Evolutionary conservation across 192 early-diverging fungal species (phyloP).

Genomic region (Rhizophagus clarus): DNA sequence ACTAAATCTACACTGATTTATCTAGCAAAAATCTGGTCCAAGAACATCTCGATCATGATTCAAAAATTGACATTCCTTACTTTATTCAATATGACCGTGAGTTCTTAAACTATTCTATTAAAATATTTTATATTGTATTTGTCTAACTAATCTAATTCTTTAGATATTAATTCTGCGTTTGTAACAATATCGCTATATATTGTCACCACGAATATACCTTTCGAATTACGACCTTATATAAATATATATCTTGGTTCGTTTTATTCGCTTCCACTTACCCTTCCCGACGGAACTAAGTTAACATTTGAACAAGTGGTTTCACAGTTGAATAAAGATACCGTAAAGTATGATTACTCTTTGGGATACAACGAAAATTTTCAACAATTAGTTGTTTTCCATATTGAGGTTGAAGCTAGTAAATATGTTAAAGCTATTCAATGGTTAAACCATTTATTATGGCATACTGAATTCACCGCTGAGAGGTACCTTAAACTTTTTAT

Average conservation of each 20-base stretch:
- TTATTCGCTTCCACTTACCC: constrained; percentile 53
- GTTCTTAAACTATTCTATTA: constrained; percentile 8
- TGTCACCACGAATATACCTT: constrained; percentile 46
- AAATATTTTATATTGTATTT: background rate
- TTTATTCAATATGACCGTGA: constrained; percentile 62
- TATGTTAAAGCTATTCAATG: constrained; percentile 55
- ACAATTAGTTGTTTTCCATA: constrained; percentile 35
- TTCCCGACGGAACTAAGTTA: constrained; percentile 36
- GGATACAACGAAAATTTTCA: constrained; percentile 47
- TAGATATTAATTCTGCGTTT: constrained; percentile 59
- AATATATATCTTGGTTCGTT: constrained; percentile 57
- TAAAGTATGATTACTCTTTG: constrained; percentile 45
- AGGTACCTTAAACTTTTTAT: constrained; percentile 32
- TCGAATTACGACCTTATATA: constrained; percentile 51
- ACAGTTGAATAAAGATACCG: constrained; percentile 55
- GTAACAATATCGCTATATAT: constrained; percentile 52
- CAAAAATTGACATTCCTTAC: constrained; percentile 44
- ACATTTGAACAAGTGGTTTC: constrained; percentile 56
- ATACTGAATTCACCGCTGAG: constrained; percentile 56
- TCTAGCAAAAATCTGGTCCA: constrained; percentile 51
- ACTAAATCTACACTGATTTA: too few species aligned
- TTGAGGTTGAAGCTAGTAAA: constrained; percentile 48
- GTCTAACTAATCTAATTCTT: background rate
- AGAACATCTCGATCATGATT: constrained; percentile 50
- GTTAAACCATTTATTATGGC: constrained; percentile 54